A percentile compares a stretch with the other conserved stretches of the same genome.
Evolutionary conservation across 2,329 filamentous ascomycete species (phyloP).

Genomic region (Aspergillus glaucus): DNA sequence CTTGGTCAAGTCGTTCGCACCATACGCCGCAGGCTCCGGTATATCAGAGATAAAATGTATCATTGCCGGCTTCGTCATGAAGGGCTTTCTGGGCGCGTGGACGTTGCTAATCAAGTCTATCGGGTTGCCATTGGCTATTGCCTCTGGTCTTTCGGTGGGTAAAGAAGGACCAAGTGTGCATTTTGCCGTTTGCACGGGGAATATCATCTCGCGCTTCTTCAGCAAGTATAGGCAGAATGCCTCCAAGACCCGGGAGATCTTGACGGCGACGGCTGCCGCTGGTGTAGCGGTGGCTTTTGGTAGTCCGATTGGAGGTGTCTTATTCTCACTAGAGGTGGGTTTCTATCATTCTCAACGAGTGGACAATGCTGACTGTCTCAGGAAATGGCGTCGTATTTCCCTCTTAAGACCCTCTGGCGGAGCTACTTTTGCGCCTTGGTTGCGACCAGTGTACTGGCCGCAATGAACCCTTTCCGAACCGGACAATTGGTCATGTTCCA

Average conservation of each 20-base stretch:
- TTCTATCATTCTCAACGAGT: background rate
- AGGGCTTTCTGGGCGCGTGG: slow-evolving; percentile 87
- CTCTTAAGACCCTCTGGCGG: slow-evolving; percentile 93
- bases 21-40: slow-evolving; percentile 91
- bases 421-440: slow-evolving; percentile 97
- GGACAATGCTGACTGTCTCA: slow-evolving; percentile 19
- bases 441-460: slow-evolving; percentile 82
- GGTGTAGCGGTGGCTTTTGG: slow-evolving; percentile 96
- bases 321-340: slow-evolving; percentile 78
- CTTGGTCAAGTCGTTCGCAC: slow-evolving; percentile 84
- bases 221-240: slow-evolving; percentile 87
- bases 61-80: slow-evolving; percentile 98
- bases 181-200: slow-evolving; percentile 95
- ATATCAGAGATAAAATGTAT: slow-evolving; percentile 99
- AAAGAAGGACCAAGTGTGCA: slow-evolving; percentile 99
- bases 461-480: slow-evolving; percentile 96
- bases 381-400: slow-evolving; percentile 96
- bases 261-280: slow-evolving; percentile 89
- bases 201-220: slow-evolving; percentile 90
- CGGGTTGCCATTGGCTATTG: slow-evolving; percentile 83
- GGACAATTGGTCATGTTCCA: slow-evolving; percentile 99
- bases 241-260: slow-evolving; percentile 87
- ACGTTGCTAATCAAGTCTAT: slow-evolving; percentile 93
- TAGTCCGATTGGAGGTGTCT: slow-evolving; percentile 89
- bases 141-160: slow-evolving; percentile 86